A percentile compares a stretch with the other conserved stretches of the same genome.
These are phyloP conservation scores for Fraxinus sp. DNA, from an alignment of 305 asterid genomes.

Conservation along the genomic window DNA sequence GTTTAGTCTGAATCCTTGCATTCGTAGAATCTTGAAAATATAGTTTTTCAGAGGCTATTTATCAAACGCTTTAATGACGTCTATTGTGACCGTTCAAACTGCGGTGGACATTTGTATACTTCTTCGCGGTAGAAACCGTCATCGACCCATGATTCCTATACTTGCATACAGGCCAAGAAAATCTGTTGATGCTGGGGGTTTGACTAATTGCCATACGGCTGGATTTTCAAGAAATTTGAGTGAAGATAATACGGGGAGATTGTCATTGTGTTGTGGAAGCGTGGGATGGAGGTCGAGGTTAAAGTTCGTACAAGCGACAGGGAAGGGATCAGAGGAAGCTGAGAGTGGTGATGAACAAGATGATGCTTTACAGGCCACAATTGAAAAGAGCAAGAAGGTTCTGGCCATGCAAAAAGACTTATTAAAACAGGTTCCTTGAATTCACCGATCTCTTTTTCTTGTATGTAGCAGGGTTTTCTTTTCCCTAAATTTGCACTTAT, in stretches of 20 bases:
- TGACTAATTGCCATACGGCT: slow-evolving; percentile 28
- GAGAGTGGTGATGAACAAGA: slow-evolving; percentile 48
- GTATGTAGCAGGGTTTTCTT: neutral
- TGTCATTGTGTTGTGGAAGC: slow-evolving; percentile 38
- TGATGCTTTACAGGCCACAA: slow-evolving; percentile 63
- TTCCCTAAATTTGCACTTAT: neutral
- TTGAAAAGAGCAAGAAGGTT: slow-evolving; percentile 76
- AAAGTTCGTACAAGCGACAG: slow-evolving; percentile 44
- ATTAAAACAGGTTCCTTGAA: slow-evolving; percentile 59
- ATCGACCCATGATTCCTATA: slow-evolving; percentile 42
- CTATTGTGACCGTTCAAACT: slow-evolving; percentile 55
- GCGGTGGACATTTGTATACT: slow-evolving; percentile 52
- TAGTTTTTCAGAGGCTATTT: slow-evolving; percentile 26
- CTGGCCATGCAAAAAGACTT: slow-evolving; percentile 67
- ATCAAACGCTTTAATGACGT: slow-evolving; percentile 47
- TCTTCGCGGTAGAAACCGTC: slow-evolving; percentile 31
- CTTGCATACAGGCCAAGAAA: slow-evolving; percentile 37
- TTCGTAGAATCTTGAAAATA: slow-evolving; percentile 21
- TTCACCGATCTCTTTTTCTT: neutral
- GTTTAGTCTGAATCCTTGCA: neutral
- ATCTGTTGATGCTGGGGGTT: slow-evolving; percentile 33
- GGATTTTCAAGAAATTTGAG: slow-evolving; percentile 34
- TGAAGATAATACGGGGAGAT: slow-evolving; percentile 33
- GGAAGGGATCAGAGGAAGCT: slow-evolving; percentile 38
- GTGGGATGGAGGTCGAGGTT: slow-evolving; percentile 37